These are phyloP conservation scores for Glycine latifolia DNA, from an alignment of 306 rosid genomes.

Conservation along the genomic window DNA sequence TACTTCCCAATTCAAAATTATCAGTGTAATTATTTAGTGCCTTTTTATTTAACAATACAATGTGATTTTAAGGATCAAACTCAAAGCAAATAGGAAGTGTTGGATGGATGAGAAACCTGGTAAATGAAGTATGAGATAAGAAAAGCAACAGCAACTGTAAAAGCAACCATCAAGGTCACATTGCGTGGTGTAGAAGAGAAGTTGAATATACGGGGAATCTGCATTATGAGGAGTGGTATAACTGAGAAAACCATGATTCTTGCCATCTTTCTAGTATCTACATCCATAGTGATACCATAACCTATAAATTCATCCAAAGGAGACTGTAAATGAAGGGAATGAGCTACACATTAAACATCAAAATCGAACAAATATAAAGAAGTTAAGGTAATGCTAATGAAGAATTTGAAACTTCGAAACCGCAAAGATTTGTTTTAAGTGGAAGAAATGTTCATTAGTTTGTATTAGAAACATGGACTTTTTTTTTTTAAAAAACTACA, in stretches of 20 bases:
- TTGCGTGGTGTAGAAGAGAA: slow-evolving; percentile 40
- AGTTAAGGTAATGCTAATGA: slow-evolving; percentile 26
- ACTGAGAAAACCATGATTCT: slow-evolving; percentile 63
- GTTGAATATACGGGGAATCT: slow-evolving; percentile 50
- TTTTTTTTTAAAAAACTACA: neutral
- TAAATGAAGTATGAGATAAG: slow-evolving; percentile 61
- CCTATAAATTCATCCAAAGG: slow-evolving; percentile 45
- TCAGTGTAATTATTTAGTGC: neutral
- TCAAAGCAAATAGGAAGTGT: neutral
- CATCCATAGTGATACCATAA: slow-evolving; percentile 61
- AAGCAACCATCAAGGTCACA: slow-evolving; percentile 56
- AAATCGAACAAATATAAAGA: neutral
- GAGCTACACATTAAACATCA: neutral
- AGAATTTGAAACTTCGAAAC: slow-evolving; percentile 24
- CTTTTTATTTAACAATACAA: neutral
- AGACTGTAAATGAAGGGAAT: neutral
- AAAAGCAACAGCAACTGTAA: slow-evolving; percentile 53
- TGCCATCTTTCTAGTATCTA: slow-evolving; percentile 61
- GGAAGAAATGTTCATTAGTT: neutral
- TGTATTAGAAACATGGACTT: neutral
- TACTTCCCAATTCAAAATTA: neutral
- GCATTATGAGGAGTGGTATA: slow-evolving; percentile 66
- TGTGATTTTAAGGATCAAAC: neutral
- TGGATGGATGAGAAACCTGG: slow-evolving; percentile 60
- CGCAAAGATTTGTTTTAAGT: neutral